Percentiles rank a stretch among this genome's conserved stretches.
phyloP scores from a whole-genome alignment of 176 grass and related monocot species.

The Eleusine coracana region DNA sequence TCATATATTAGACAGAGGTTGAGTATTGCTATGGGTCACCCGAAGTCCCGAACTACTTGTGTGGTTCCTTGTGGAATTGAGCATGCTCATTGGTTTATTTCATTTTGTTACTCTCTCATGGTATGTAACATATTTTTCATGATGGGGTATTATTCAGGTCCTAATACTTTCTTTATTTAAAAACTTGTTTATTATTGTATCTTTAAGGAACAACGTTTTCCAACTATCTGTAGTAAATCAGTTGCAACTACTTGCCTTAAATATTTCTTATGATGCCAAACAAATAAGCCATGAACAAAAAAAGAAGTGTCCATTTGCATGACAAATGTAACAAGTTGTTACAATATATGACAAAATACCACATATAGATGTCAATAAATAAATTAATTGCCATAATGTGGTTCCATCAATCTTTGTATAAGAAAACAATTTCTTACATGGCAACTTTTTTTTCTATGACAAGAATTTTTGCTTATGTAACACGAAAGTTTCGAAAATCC shows the following conservation, averaged over 20 bases:
- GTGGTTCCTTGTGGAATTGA: conserved; percentile 42
- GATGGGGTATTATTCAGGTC: not conserved
- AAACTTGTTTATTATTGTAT: not conserved
- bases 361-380: not conserved
- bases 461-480: not conserved
- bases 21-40: conserved; percentile 61
- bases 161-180: not conserved
- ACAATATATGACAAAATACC: not conserved
- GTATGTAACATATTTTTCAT: not conserved
- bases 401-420: not conserved
- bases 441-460: not conserved
- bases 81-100: conserved; percentile 38
- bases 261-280: not conserved
- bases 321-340: not conserved
- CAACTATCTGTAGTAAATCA: too few relatives aligned
- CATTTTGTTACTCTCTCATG: not conserved
- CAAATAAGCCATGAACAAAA: not conserved
- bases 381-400: not conserved
- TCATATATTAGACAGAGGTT: conserved; percentile 11
- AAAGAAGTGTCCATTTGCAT: not conserved
- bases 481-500: not conserved
- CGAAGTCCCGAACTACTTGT: conserved; percentile 20
- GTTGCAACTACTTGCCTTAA: not conserved
- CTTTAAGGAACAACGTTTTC: not conserved
- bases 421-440: not conserved